These are phyloP conservation scores for Acanthamoeba castellanii DNA, from an alignment of 208 protist genomes.

Conservation along the genomic window DNA sequence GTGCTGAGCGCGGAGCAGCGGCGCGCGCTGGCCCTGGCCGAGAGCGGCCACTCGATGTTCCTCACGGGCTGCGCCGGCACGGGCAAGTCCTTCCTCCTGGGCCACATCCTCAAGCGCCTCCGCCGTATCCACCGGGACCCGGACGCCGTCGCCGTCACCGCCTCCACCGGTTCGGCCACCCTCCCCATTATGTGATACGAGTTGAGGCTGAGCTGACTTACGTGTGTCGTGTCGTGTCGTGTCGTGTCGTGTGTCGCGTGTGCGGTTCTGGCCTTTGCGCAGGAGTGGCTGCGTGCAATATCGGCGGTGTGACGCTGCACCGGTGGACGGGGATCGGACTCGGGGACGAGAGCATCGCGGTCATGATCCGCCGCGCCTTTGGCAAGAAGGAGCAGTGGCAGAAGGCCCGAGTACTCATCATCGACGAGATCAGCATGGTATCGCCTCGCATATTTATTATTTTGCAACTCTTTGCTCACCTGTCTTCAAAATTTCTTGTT, in stretches of 20 bases:
- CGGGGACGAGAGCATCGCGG: slow-evolving; percentile 2
- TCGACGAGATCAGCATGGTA: slow-evolving; percentile 88
- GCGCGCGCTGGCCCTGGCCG: slow-evolving; percentile 6
- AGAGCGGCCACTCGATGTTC: slow-evolving; percentile 76
- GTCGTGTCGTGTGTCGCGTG: no score
- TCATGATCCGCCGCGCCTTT: not conserved
- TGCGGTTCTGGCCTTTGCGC: no score
- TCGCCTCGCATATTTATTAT: no score
- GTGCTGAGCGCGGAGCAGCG: slow-evolving; percentile 70
- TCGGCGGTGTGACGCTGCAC: slow-evolving; percentile 85
- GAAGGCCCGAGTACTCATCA: slow-evolving; percentile 43
- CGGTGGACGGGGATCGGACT: slow-evolving; percentile 80
- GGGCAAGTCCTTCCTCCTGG: slow-evolving; percentile 85
- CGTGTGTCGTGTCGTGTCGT: no score
- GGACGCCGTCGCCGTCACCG: slow-evolving; percentile 76
- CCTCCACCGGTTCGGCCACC: no score
- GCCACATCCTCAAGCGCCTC: slow-evolving; percentile 71
- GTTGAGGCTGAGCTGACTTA: no score
- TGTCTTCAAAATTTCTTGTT: not conserved
- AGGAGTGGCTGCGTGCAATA: slow-evolving; percentile 83
- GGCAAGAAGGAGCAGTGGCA: slow-evolving; percentile 33
- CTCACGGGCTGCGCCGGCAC: slow-evolving; percentile 86
- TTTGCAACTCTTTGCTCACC: no score
- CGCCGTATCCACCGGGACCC: not conserved
- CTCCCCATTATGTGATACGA: no score